A percentile compares a stretch with the other conserved stretches of the same genome.
Evolutionary conservation across 2,329 filamentous ascomycete species (phyloP).

Genomic region (Simplicillium aogashimaense): DNA sequence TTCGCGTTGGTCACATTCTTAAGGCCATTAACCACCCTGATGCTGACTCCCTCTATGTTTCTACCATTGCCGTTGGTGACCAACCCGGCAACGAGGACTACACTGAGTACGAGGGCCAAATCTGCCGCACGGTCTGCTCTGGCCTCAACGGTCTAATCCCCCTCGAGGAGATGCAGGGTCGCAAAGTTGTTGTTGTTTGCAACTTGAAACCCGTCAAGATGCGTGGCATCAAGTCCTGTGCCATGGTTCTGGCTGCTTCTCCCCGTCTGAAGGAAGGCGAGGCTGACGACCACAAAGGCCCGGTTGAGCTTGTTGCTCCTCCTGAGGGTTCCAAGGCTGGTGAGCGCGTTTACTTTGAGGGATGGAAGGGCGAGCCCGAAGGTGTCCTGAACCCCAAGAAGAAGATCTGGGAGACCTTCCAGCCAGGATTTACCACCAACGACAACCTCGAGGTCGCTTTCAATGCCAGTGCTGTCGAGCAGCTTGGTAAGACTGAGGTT

Average conservation of each 20-base stretch:
- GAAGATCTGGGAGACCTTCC: slow-evolving; percentile 96
- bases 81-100: slow-evolving; percentile 73
- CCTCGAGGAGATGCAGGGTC: slow-evolving; percentile 90
- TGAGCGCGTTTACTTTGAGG: slow-evolving; percentile 86
- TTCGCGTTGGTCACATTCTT: slow-evolving; percentile 93
- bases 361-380: slow-evolving; percentile 89
- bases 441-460: slow-evolving; percentile 75
- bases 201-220: slow-evolving; percentile 99
- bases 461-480: slow-evolving; percentile 67
- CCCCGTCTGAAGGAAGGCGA: slow-evolving; percentile 76
- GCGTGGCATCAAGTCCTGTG: slow-evolving; percentile 68
- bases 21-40: slow-evolving; percentile 94
- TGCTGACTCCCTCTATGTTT: slow-evolving; percentile 90
- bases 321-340: slow-evolving; percentile 72
- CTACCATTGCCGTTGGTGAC: slow-evolving; percentile 91
- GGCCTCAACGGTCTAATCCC: slow-evolving; percentile 89
- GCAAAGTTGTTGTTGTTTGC: slow-evolving; percentile 91
- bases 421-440: slow-evolving; percentile 91
- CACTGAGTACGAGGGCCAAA: slow-evolving; percentile 79
- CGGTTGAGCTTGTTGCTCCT: slow-evolving; percentile 84
- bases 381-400: slow-evolving; percentile 96
- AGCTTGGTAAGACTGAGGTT: slow-evolving; percentile 59
- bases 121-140: slow-evolving; percentile 92
- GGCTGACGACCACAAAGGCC: slow-evolving; percentile 74
- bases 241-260: slow-evolving; percentile 94